Evolutionary conservation across 2,329 filamentous ascomycete species (phyloP).

Genomic region (Myotisia sp.): DNA sequence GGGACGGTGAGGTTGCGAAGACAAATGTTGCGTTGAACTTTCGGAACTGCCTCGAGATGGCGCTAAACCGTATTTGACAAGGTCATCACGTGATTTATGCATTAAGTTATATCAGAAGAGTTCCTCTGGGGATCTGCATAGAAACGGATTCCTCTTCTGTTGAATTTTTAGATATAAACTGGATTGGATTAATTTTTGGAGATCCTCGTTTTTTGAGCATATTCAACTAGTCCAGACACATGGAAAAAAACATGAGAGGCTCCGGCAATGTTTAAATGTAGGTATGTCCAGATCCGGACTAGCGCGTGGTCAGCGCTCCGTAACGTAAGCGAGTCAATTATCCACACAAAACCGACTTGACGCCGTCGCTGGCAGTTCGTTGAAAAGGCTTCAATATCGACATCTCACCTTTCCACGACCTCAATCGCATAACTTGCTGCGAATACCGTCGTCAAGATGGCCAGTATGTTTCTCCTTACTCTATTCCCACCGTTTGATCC

Average conservation of each 20-base stretch:
- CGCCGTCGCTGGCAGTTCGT: slow-evolving; percentile 7
- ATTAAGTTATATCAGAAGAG: too few relatives aligned
- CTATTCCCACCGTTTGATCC: not conserved
- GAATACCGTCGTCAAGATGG: slow-evolving; percentile 34
- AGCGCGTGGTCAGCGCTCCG: slow-evolving; percentile 1
- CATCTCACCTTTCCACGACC: slow-evolving; percentile 24
- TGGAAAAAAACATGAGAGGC: too few relatives aligned
- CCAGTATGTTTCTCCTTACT: slow-evolving; percentile 25
- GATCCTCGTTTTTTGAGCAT: too few relatives aligned
- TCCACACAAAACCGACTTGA: slow-evolving; percentile 11
- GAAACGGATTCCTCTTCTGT: too few relatives aligned
- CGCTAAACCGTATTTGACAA: slow-evolving; percentile 4
- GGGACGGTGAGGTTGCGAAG: slow-evolving; percentile 4
- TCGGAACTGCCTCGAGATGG: slow-evolving; percentile 7
- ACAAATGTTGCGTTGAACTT: slow-evolving; percentile 10
- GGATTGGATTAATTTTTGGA: too few relatives aligned
- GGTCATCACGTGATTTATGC: slow-evolving; percentile 7
- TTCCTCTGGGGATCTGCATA: too few relatives aligned
- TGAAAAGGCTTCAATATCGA: slow-evolving; percentile 19
- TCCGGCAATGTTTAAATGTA: too few relatives aligned
- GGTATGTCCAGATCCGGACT: slow-evolving; percentile 8
- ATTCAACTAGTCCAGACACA: too few relatives aligned
- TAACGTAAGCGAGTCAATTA: slow-evolving; percentile 12
- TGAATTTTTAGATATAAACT: too few relatives aligned
- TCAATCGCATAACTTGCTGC: slow-evolving; percentile 23